Evolutionary conservation across 2,329 filamentous ascomycete genomes (phyloP), one percentile per base, ranked within the genome.

Genomic region (Emmonsiellopsis sp.): DNA sequence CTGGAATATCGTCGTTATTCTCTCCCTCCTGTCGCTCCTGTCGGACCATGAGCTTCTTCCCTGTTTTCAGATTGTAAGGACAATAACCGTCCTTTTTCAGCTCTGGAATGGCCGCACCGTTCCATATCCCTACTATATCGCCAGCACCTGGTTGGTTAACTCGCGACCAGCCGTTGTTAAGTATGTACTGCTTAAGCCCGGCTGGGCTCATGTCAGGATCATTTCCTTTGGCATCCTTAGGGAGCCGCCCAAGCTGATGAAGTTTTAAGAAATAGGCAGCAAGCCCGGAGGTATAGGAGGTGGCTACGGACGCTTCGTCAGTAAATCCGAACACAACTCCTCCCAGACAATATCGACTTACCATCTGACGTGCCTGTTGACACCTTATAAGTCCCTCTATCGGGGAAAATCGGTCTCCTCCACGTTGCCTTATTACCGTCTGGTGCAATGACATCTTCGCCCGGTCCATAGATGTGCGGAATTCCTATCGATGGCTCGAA

Each of bases 241-340:
- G 33, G 32, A 55, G 50, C n/a, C 49, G 53, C 17, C 50, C 50
- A 33, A 55, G 42, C 21, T 52, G 50, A 31, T 53, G 45, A 45
- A 55, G 53, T 45, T 42, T 53, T 17, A 55, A 21, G 45, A 55
- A 53, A 50, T 55, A 55, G 32, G 53, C 53, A 31, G 53, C 53
- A 33, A 55, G 53, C 9, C 50, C 53, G 27, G 53, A 50, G 31
- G 50, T 50, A 34, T 53, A 46, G 5, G 53, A 49, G 45, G 49
- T 53, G 33, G 53, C 53, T 55, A 42, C 39, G 31, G 21, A 45
- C 33, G 1, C 44, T 8, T 11, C 33, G 50, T 49, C 42, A 52
- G 45, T 27, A 5, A 45, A 55, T 11, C 5, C 10, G 11, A 33
- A 53, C 27, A 45, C 42, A 34, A 9, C 6, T 14, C 37, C 43